Conservation (phyloP, 768 basidiomycete genomes). For the Macrolepiota fuliginosa region DNA sequence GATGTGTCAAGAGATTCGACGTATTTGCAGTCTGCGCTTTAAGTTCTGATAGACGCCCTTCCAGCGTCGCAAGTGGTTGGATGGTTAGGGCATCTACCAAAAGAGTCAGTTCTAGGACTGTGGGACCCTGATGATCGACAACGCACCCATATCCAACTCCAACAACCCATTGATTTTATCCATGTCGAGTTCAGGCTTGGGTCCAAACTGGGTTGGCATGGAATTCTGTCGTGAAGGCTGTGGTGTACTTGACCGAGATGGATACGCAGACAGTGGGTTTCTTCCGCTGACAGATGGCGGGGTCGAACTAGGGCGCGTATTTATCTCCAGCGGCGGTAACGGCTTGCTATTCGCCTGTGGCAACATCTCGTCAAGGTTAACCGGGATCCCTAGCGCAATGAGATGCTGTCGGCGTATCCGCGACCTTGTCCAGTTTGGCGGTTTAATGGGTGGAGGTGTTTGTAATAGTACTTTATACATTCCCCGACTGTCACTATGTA, state of each 20-base stretch:
- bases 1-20: slow-evolving; percentile 73
- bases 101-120: slow-evolving; percentile 9
- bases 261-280: slow-evolving; percentile 32
- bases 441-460: slow-evolving; percentile 71
- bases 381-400: slow-evolving; percentile 88
- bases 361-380: slow-evolving; percentile 91
- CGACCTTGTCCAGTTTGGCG: slow-evolving; percentile 94
- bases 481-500: slow-evolving; percentile 56
- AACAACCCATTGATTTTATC: slow-evolving; percentile 65
- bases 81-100: slow-evolving; percentile 66
- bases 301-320: slow-evolving; percentile 78
- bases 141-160: slow-evolving; percentile 62
- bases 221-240: slow-evolving; percentile 32
- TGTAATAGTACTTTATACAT: slow-evolving; percentile 72
- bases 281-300: slow-evolving; percentile 52
- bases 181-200: slow-evolving; percentile 72
- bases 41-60: slow-evolving; percentile 65
- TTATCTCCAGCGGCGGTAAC: slow-evolving; percentile 79
- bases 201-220: slow-evolving; percentile 55
- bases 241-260: slow-evolving; percentile 55
- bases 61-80: slow-evolving; percentile 64
- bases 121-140: not conserved
- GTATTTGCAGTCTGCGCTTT: slow-evolving; percentile 71
- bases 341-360: slow-evolving; percentile 62
- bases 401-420: slow-evolving; percentile 88